phyloP scores from a whole-genome alignment of 78 protist species.

The Trichosphaerium sp. region DNA sequence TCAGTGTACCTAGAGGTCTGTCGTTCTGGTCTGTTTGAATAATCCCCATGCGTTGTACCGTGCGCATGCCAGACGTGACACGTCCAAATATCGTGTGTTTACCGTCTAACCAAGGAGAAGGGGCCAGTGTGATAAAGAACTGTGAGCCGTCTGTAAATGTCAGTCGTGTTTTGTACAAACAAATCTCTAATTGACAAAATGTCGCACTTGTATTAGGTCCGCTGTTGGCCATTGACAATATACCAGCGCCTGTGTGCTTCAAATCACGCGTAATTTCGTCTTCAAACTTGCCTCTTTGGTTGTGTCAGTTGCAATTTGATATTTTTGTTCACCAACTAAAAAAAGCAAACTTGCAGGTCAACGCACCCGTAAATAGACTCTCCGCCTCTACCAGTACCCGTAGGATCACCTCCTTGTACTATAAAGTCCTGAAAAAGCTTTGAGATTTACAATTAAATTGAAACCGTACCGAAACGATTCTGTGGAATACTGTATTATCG shows the following conservation, averaged over 20 bases:
- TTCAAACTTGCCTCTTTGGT: slow-evolving; percentile 36
- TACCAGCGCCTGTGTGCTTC: slow-evolving; percentile 81
- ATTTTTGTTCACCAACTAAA: not conserved
- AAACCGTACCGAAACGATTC: slow-evolving; percentile 26
- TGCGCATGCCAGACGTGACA: slow-evolving; percentile 51
- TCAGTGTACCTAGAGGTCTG: slow-evolving; percentile 19
- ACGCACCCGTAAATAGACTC: slow-evolving; percentile 64
- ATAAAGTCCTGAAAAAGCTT: slow-evolving; percentile 46
- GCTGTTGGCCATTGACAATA: slow-evolving; percentile 74
- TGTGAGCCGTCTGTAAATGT: slow-evolving; percentile 53
- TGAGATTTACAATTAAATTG: not conserved
- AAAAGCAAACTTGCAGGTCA: no score
- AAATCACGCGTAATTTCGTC: slow-evolving; percentile 59
- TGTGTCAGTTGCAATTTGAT: not conserved
- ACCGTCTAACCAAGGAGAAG: slow-evolving; percentile 58
- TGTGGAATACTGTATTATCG: slow-evolving; percentile 52
- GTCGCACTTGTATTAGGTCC: slow-evolving; percentile 40
- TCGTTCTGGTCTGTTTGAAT: slow-evolving; percentile 23
- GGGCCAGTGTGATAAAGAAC: slow-evolving; percentile 78
- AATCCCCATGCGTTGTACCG: slow-evolving; percentile 49
- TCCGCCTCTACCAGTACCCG: slow-evolving; percentile 87
- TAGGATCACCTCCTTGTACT: slow-evolving; percentile 85
- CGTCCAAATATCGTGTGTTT: slow-evolving; percentile 84
- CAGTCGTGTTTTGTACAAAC: not conserved
- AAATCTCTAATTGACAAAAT: slow-evolving; percentile 3